Evolutionary conservation across 768 basidiomycete genomes (phyloP), one percentile per base, ranked within the genome.

Genomic region (Lactarius psammicola): DNA sequence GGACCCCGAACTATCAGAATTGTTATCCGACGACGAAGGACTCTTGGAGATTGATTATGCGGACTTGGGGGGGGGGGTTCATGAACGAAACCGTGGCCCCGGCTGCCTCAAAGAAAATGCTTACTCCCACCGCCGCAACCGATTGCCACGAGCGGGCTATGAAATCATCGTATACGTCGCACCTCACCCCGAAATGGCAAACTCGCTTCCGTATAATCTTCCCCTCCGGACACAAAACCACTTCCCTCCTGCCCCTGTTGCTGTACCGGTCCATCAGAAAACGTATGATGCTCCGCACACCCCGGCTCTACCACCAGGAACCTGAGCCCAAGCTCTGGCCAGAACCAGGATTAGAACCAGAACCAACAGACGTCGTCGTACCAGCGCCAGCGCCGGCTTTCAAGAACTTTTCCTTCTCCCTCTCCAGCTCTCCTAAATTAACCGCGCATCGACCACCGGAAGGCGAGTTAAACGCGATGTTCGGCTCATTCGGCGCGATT

Each of bases 161-260:
- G 90, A 92, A 63, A 72, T 83, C 4, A 91, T 92, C 62, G 89
- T 92, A 11, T 92, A 92, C 71, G 87, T 85, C 30, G 89, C 89
- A 0, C 90, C 90, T 0, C 83, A 89, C 90, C 89, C 6, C 83
- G 88, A 15, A 68, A 34, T 51, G 59, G 61, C 40, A 38, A 53
- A n/a, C 51, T 54, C 9, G 4, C 11, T 13, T 36, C 59, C 13
- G 23, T n/a, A 30, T 38, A 51, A 15, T 20, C 56, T 40, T 51
- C 40, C 30, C 56, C 33, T 7, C 3, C 34, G 5, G 51, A 58
- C 49, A 8, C 31, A 7, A 34, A 5, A 26, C 1, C 42, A 5
- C 8, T 36, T 26, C 68, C 31, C 56, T 23, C 15, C 44, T 9
- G 30, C 4, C 9, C n/a, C 23, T 9, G 86, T 85, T 30, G 88